Conservation (phyloP, 1,284 basidiomycete genomes). For the Ceratobasidium sp. region DNA sequence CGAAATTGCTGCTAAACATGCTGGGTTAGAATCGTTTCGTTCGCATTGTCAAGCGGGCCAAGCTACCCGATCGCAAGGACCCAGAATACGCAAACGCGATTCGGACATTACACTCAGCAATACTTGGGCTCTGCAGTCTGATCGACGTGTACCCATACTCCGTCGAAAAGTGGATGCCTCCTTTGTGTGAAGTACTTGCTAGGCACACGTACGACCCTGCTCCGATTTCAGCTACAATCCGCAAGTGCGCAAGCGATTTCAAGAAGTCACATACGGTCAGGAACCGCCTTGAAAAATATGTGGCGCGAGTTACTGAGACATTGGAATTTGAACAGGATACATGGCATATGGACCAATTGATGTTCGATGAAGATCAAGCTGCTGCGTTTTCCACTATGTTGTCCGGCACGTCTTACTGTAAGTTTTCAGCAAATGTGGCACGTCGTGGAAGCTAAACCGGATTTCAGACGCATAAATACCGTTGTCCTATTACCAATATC, state of each 20-base stretch:
- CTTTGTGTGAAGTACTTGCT: conserved; percentile 78
- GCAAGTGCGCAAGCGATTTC: conserved; percentile 78
- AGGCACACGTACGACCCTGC: conserved; percentile 85
- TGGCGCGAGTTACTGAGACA: not conserved
- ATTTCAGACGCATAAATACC: no score
- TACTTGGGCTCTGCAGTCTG: conserved; percentile 76
- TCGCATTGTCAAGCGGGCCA: conserved; percentile 67
- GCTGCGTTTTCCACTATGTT: conserved; percentile 88
- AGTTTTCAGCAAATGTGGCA: no score
- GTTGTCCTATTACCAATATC: no score
- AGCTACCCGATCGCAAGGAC: conserved; percentile 76
- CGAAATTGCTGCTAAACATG: conserved; percentile 17
- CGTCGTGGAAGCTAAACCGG: no score
- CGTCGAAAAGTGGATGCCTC: conserved; percentile 75
- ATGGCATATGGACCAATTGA: conserved; percentile 90
- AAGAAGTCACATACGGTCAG: conserved; percentile 73
- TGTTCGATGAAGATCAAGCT: conserved; percentile 91
- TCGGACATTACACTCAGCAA: conserved; percentile 84
- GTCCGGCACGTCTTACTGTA: conserved; percentile 91
- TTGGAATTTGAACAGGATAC: conserved; percentile 70
- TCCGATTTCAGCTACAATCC: conserved; percentile 76
- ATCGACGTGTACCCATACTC: conserved; percentile 69
- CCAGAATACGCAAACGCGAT: conserved; percentile 79
- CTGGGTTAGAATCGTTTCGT: conserved; percentile 78
- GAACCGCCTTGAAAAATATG: not conserved